Base-by-base conservation (phyloP, 208 protist genomes). In the Strigomonas galati region DNA sequence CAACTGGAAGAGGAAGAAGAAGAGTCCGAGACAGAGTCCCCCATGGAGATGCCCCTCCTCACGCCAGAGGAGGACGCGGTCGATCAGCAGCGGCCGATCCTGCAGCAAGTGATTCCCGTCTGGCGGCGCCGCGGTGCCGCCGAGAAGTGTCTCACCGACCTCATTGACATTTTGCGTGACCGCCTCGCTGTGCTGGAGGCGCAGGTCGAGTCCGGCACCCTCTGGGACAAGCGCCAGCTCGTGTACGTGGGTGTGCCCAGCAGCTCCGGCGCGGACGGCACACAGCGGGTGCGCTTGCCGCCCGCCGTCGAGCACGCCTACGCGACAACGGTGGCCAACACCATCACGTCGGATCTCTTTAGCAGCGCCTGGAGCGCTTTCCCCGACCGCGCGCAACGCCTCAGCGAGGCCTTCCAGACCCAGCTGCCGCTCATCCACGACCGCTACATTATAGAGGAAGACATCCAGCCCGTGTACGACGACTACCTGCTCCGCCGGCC, bases 331-430 rank as follows among this genome's bases (percentile, higher is more conserved):
- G 57, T 87, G 44, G 73, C 66, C 15, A 79, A 78, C 68, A 72
- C 86, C 17, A 65, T 92, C 15, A 23, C 90, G 54, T 74, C 70
- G 44, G 87, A 93, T 52, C 3, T 89, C 37, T 89, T 87, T 55
- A 54, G 40, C 35, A 73, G 62, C 19, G 28, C 56, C 24, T 23
- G 57, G 27, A 72, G 35, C 17, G 82, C 62, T 12, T 59, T 79
- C n/a, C 30, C 53, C 17, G 70, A 76, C 49, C 78, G 86, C 0
- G 76, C 78, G 6, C 62, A 68, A 37, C 79, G 76, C 17, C 52
- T 91, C 35, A 67, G 71, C 52, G 73, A 84, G 7, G 82, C 79
- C 26, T 78, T 89, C 64, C 57, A 62, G 23, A 56, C 60, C 19
- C 86, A 93, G 65, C 79, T 68, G 0, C 87, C 87, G 31, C 43